A percentile compares a stretch with the other conserved stretches of the same genome.
Evolutionary conservation across 139 green algal genomes (phyloP).

Genomic region (Tetratostichococcus sp.): DNA sequence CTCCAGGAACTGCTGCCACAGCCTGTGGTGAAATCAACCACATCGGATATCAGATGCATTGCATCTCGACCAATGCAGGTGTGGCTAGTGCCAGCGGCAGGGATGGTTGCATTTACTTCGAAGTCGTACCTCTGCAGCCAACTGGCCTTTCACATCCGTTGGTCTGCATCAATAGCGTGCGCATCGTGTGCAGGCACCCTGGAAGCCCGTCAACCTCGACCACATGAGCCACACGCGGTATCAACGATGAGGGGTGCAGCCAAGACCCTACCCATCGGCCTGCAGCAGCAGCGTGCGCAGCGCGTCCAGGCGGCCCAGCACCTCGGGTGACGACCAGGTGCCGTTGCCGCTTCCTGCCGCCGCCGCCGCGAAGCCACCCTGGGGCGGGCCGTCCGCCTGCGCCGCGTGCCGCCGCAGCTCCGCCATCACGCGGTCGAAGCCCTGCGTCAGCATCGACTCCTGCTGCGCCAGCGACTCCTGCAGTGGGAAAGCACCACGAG

Average conservation of each 20-base stretch:
- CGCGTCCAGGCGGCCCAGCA: constrained; percentile 6
- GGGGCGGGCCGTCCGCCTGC: background rate
- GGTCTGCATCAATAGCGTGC: constrained; percentile 3
- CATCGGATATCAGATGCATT: no score
- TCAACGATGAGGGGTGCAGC: no score
- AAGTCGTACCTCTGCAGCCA: no score
- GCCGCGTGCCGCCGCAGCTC: constrained; percentile 1
- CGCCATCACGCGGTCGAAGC: background rate
- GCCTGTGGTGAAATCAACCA: background rate
- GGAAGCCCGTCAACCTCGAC: no score
- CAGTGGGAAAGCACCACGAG: background rate
- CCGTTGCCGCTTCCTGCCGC: background rate
- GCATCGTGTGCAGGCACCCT: constrained; percentile 4
- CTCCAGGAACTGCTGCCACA: constrained; percentile 20
- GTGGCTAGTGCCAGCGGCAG: constrained; percentile 8
- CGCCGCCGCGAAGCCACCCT: no score
- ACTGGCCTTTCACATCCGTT: background rate
- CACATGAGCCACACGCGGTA: no score
- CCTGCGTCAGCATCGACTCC: constrained; percentile 5
- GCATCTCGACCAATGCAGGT: no score
- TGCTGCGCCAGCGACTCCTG: constrained; percentile 17
- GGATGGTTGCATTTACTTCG: no score
- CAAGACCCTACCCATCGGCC: background rate
- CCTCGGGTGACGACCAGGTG: background rate
- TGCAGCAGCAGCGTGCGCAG: constrained; percentile 13